These are phyloP conservation scores for Penstemon barbatus DNA, from an alignment of 257 asterid genomes.

Conservation along the genomic window DNA sequence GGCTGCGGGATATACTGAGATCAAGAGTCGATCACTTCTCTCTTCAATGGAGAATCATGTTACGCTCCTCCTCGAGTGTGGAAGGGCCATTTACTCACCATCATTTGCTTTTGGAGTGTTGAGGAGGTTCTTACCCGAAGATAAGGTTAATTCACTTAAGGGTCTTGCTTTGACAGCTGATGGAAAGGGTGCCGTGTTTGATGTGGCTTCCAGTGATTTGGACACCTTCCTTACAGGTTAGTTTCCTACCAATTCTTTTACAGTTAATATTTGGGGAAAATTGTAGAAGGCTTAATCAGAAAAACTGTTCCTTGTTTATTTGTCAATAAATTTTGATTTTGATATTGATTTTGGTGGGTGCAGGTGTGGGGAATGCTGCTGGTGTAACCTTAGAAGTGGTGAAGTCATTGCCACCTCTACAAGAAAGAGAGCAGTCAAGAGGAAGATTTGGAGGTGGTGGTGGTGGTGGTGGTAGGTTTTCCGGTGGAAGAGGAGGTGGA, in stretches of 20 bases:
- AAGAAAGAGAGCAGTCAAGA: constrained; percentile 61
- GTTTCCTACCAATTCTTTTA: constrained; percentile 16
- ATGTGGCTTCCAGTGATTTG: constrained; percentile 66
- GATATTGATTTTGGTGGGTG: constrained; percentile 2
- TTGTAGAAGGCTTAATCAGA: neutral
- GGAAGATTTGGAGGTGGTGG: constrained; percentile 60
- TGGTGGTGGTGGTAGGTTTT: constrained; percentile 60
- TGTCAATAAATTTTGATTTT: neutral
- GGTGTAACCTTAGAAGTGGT: constrained; percentile 71
- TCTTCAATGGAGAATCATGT: constrained; percentile 85
- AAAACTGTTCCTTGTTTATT: neutral
- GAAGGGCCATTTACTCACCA: constrained; percentile 66
- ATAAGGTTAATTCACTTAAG: constrained; percentile 79
- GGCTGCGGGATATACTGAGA: constrained; percentile 95
- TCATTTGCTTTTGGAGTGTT: constrained; percentile 70
- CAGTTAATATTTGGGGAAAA: neutral
- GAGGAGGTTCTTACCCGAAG: constrained; percentile 85
- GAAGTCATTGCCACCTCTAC: constrained; percentile 59
- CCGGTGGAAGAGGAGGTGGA: constrained; percentile 37
- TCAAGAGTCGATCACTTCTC: constrained; percentile 83
- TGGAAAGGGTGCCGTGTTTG: constrained; percentile 91
- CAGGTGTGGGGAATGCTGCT: constrained; percentile 64
- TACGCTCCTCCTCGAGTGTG: constrained; percentile 74
- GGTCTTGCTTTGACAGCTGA: constrained; percentile 91
- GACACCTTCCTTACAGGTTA: constrained; percentile 71